These are phyloP conservation scores for Dictyostelium brefeldianum DNA, from an alignment of 78 protist genomes.

Conservation along the genomic window DNA sequence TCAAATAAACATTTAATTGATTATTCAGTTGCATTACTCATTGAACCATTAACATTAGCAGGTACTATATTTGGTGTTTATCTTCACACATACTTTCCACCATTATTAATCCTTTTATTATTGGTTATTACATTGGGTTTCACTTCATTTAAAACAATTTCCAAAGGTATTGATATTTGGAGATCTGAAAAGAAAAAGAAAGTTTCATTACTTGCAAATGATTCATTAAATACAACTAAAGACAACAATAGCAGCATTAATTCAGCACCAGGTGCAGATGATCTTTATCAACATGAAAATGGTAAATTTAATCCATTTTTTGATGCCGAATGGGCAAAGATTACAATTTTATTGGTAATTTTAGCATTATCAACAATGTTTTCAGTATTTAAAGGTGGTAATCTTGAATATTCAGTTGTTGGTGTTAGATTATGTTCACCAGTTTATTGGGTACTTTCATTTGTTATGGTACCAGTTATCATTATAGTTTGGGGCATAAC, in stretches of 20 bases:
- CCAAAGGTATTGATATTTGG: constrained; percentile 47
- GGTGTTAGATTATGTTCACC: constrained; percentile 56
- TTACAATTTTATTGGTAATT: constrained; percentile 11
- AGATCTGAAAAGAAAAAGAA: constrained; percentile 20
- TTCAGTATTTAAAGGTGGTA: constrained; percentile 74
- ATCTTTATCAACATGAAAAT: not conserved
- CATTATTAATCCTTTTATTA: constrained; percentile 31
- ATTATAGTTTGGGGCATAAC: constrained; percentile 51
- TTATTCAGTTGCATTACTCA: constrained; percentile 43
- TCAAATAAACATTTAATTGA: constrained; percentile 70
- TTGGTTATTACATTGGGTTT: constrained; percentile 52
- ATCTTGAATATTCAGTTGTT: constrained; percentile 22
- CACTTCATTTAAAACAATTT: constrained; percentile 35
- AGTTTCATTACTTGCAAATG: not conserved
- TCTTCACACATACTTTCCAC: constrained; percentile 59
- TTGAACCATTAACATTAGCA: constrained; percentile 69
- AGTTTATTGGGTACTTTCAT: constrained; percentile 70
- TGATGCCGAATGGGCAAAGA: constrained; percentile 70
- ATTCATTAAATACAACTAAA: not conserved
- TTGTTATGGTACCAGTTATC: constrained; percentile 47
- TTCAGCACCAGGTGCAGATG: not conserved
- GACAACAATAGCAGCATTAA: not conserved
- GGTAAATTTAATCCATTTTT: constrained; percentile 21
- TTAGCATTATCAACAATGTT: constrained; percentile 50
- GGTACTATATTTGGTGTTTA: constrained; percentile 79